These are phyloP conservation scores for Chaetomium cochliodes DNA, from an alignment of 495 filamentous ascomycete genomes.

Conservation along the genomic window DNA sequence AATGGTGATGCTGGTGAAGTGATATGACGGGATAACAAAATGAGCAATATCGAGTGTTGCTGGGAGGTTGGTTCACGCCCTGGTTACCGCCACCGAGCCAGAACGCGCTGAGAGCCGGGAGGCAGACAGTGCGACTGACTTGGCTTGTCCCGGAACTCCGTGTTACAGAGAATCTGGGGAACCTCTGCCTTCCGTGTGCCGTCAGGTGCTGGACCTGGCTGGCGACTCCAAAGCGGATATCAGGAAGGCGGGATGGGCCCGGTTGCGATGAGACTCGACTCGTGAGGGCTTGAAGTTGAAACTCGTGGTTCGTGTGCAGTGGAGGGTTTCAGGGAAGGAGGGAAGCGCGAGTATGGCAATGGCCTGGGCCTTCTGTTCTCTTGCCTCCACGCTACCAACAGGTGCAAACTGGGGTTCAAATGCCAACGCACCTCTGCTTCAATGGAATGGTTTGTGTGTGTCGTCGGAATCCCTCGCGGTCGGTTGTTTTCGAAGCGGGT, in stretches of 20 bases:
- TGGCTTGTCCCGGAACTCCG: neutral
- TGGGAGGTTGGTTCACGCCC: neutral
- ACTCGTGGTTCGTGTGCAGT: slow-evolving; percentile 15
- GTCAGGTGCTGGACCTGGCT: neutral
- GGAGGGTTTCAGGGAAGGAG: slow-evolving; percentile 4
- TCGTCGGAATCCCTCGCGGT: slow-evolving; percentile 11
- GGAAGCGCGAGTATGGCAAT: neutral
- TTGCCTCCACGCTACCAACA: neutral
- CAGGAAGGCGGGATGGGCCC: slow-evolving; percentile 15
- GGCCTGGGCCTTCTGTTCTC: neutral
- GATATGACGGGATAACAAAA: slow-evolving; percentile 6
- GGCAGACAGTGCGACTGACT: neutral
- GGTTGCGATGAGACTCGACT: slow-evolving; percentile 17
- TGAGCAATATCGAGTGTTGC: neutral
- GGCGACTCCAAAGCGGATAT: neutral
- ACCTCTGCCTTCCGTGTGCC: slow-evolving; percentile 4
- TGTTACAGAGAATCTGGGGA: slow-evolving; percentile 7
- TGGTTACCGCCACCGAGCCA: neutral
- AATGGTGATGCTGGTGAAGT: slow-evolving; percentile 12
- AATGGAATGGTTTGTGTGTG: slow-evolving; percentile 14
- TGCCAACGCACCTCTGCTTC: slow-evolving; percentile 25
- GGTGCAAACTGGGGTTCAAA: slow-evolving; percentile 7
- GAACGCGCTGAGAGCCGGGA: neutral
- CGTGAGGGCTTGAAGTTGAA: slow-evolving; percentile 4
- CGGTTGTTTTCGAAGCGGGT: slow-evolving; percentile 1